phyloP scores from a whole-genome alignment of 345 rosid species.

The Erysimum cheiranthoides region DNA sequence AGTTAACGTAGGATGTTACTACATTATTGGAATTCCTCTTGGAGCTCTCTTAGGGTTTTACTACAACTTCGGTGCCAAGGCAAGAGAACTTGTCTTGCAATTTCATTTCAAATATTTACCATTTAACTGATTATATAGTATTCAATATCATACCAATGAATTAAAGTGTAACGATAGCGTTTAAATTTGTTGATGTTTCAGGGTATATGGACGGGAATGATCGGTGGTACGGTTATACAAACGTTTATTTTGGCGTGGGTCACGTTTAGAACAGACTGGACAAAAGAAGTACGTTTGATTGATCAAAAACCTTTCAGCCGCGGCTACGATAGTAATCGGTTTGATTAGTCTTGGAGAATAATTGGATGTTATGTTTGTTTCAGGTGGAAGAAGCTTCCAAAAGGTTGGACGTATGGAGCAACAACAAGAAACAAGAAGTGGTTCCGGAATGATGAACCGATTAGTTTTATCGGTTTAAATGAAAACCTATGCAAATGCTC shows the following conservation, averaged over 20 bases:
- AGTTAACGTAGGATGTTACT: conserved; percentile 74
- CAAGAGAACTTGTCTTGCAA: conserved; percentile 9
- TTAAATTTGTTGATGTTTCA: conserved; percentile 29
- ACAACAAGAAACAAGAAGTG: conserved; percentile 36
- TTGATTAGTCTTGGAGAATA: not conserved
- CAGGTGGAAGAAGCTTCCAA: conserved; percentile 50
- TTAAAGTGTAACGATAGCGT: not conserved
- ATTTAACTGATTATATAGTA: not conserved
- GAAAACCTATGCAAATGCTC: not conserved
- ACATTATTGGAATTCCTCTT: conserved; percentile 69
- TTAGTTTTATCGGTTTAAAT: not conserved
- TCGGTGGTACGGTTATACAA: conserved; percentile 66
- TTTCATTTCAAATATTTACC: not conserved
- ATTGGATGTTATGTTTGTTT: conserved; percentile 2
- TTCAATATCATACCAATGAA: not conserved
- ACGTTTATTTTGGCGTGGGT: conserved; percentile 68
- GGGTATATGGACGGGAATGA: conserved; percentile 86
- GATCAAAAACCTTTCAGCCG: not conserved
- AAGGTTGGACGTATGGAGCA: conserved; percentile 42
- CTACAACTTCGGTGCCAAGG: conserved; percentile 73
- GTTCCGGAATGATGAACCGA: conserved; percentile 21
- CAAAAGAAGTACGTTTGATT: conserved; percentile 53
- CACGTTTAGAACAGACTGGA: conserved; percentile 68
- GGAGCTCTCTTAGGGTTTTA: conserved; percentile 68
- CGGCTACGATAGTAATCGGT: not conserved